Evolutionary conservation across 177 flowering plant species (phyloP).

Genomic region (Telopea speciosissima): DNA sequence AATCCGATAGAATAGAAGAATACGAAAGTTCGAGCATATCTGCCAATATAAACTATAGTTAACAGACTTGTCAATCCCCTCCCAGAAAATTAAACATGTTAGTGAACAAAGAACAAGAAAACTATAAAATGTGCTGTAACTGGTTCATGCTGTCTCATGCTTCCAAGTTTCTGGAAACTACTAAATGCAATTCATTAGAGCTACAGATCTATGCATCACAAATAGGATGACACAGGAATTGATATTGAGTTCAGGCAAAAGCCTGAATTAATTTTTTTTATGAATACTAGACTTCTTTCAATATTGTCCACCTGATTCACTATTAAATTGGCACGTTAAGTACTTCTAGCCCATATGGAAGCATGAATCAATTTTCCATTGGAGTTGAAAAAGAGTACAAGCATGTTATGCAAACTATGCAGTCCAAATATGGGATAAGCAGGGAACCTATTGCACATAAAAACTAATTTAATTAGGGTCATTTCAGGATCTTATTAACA

Average conservation of each 20-base stretch:
- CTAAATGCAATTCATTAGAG: neutral
- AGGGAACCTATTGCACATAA: no score
- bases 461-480: no score
- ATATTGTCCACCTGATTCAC: neutral
- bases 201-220: neutral
- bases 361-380: no score
- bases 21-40: conserved; percentile 86
- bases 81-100: neutral
- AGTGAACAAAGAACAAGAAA: neutral
- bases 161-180: neutral
- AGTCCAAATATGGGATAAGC: no score
- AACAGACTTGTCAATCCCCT: neutral
- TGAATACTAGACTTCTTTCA: neutral
- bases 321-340: no score
- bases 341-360: no score
- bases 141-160: neutral
- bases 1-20: conserved; percentile 96
- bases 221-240: no score
- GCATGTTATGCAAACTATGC: no score
- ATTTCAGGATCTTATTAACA: no score
- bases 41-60: conserved; percentile 23
- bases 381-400: no score
- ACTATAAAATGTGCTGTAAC: neutral
- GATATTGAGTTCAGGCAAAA: neutral
- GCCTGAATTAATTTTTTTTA: neutral